phyloP scores from a whole-genome alignment of 2,329 filamentous ascomycete genomes.

The Exophiala aquamarina region DNA sequence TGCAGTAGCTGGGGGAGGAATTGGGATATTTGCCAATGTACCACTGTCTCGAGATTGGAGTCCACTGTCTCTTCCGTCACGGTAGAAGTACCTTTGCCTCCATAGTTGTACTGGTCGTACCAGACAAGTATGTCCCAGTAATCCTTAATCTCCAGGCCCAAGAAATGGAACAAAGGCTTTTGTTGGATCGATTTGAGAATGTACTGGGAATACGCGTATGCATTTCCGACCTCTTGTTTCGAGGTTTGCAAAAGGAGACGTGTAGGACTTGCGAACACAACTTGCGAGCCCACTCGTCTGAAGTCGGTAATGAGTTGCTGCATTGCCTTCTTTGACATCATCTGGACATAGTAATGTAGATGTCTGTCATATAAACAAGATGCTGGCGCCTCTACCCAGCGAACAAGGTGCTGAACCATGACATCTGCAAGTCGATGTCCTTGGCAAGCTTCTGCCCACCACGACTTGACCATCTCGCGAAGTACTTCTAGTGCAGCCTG shows the following conservation, averaged over 20 bases:
- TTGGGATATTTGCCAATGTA: slow-evolving; percentile 96
- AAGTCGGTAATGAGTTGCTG: slow-evolving; percentile 98
- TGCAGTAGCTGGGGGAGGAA: slow-evolving; percentile 82
- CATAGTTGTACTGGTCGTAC: slow-evolving; percentile 99
- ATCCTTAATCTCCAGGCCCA: slow-evolving; percentile 95
- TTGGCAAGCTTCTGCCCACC: slow-evolving; percentile 93
- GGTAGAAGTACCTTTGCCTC: slow-evolving; percentile 84
- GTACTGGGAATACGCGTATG: slow-evolving; percentile 95
- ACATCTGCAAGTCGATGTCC: slow-evolving; percentile 95
- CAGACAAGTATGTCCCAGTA: slow-evolving; percentile 99
- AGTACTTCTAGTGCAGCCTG: slow-evolving; percentile 86
- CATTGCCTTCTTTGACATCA: slow-evolving; percentile 97
- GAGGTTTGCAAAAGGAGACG: slow-evolving; percentile 90
- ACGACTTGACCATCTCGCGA: slow-evolving; percentile 96
- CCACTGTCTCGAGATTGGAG: slow-evolving; percentile 83
- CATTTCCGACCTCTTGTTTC: slow-evolving; percentile 94
- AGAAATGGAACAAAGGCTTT: slow-evolving; percentile 94
- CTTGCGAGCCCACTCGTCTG: slow-evolving; percentile 87
- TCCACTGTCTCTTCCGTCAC: slow-evolving; percentile 70
- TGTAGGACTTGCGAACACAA: slow-evolving; percentile 91
- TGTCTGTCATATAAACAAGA: slow-evolving; percentile 95
- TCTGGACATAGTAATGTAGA: slow-evolving; percentile 94
- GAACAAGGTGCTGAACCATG: slow-evolving; percentile 93
- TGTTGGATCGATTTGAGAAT: slow-evolving; percentile 96
- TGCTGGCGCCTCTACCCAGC: slow-evolving; percentile 92